Base-by-base conservation (phyloP, 176 grass and related monocot species). In the Hordeum marinum region DNA sequence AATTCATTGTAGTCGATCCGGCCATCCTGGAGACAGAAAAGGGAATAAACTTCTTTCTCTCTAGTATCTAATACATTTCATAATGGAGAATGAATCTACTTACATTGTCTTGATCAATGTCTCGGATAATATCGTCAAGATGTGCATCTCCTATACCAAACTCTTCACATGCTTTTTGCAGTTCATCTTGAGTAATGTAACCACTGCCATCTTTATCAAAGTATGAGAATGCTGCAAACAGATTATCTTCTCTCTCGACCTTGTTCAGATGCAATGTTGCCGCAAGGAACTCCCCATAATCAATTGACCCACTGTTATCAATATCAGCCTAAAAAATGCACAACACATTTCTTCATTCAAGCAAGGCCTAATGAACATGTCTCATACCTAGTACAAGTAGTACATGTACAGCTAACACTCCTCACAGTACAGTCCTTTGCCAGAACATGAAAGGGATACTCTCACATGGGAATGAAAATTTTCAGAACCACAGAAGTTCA, bases 51-150 rank as follows among this genome's bases (percentile, higher is more conserved):
- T 40, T 68, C 46, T 83, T 74, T 11, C 8, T 48, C 20, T 67
- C 36, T 48, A 88, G 34, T 21, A 82, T 74, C 80, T n/a, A 80
- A 40, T 2, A 87, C 5, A 72, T 73, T 23, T 46, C 46, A 21
- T 39, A 76, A 73, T 36, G 72, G 72, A 75, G 52, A 72, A 36
- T 4, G 67, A 15, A 80, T 58, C n/a, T 55, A 86, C 84, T 89
- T 82, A 98, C 93, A 93, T 98, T 98, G 77, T 98, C 95, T 79
- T 98, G 92, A 82, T 98, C 95, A 57, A 98, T 91, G 80, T 98
- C 95, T 64, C 58, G 87, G 77, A 98, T 98, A 55, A 94, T 93
- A 73, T 95, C 95, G 71, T 95, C 95, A 54, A 98, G 83, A 79
- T 82, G 89, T n/a, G 66, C 85, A 85, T 98, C 95, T 79, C 68